Base-by-base conservation (phyloP, 352 stramenopile genomes). In the Phytophthora syringae region DNA sequence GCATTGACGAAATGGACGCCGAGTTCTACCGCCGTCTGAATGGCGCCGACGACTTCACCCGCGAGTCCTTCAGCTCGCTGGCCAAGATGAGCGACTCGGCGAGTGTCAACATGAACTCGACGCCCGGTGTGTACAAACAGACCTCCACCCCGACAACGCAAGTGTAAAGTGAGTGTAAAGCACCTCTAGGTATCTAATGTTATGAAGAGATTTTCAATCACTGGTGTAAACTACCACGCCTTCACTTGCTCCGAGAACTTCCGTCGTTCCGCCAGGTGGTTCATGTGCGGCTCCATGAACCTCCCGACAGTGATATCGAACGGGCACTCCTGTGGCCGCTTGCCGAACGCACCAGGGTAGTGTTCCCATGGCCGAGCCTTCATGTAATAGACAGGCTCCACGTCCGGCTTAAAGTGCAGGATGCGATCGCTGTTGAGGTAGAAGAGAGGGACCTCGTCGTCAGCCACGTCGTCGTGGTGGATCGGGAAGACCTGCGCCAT, bases 401-500 rank as follows among this genome's bases (percentile, higher is more conserved):
- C 64, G 21, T 80, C 59, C 12, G 68, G 67, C 21, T 70, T 65
- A 34, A 67, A 79, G 32, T 67, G 10, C 13, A 77, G 60, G 40
- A 88, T 82, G 22, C 74, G 62, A 62, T 88, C 74, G 60, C 76
- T 88, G 55, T 84, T 86, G 40, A 86, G 72, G 61, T 84, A 88
- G 11, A 86, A 71, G 30, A 75, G 42, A 12, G 64, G 58, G 0
- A 76, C 54, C 16, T 77, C 51, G 30, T 72, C 64, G 37, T 58
- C 65, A 13, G 57, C 49, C 12, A 67, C 62, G 10, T 24, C 57
- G 6, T 67, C 48, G n/a, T 44, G 52, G 16, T 70, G 56, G 27
- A 78, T 66, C n/a, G 77, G 80, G 48, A 77, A 83, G 37, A 76
- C 77, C 30, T 89, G 80, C 25, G 84, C 63, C 47, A 72, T 67